These are phyloP conservation scores for Leishmania braziliensis DNA, from an alignment of 208 protist species.

Conservation along the genomic window DNA sequence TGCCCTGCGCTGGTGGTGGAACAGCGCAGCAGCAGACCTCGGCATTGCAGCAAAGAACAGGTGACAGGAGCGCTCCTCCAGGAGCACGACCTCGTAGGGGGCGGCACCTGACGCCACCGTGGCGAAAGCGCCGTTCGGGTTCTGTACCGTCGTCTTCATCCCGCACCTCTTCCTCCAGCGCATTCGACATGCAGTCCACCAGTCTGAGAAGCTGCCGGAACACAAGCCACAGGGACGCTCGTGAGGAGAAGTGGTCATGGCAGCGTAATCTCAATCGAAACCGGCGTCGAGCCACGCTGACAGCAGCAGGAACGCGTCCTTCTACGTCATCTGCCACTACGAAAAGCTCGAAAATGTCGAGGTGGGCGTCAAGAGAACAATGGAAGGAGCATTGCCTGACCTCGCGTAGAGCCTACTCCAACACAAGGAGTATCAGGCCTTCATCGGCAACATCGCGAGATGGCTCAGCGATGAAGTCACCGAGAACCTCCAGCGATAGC, in stretches of 20 bases:
- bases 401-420: neutral
- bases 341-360: neutral
- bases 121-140: neutral
- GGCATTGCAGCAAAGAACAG: neutral
- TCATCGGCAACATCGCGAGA: constrained; percentile 3
- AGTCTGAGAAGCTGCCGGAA: neutral
- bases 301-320: neutral
- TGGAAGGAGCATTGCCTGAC: neutral
- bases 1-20: neutral
- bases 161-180: neutral
- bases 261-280: neutral
- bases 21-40: neutral
- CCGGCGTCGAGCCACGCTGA: neutral
- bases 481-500: neutral
- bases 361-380: neutral
- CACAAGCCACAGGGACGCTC: neutral
- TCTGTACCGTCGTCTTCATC: neutral
- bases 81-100: neutral
- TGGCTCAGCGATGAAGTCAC: neutral
- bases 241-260: neutral
- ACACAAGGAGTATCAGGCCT: neutral
- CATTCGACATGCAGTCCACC: neutral
- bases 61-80: neutral
- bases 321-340: neutral
- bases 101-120: constrained; percentile 7